Evolutionary conservation across 805 yeast species (phyloP), one percentile per base, ranked within the genome.

Genomic region (Ogataea paradorogensis): DNA sequence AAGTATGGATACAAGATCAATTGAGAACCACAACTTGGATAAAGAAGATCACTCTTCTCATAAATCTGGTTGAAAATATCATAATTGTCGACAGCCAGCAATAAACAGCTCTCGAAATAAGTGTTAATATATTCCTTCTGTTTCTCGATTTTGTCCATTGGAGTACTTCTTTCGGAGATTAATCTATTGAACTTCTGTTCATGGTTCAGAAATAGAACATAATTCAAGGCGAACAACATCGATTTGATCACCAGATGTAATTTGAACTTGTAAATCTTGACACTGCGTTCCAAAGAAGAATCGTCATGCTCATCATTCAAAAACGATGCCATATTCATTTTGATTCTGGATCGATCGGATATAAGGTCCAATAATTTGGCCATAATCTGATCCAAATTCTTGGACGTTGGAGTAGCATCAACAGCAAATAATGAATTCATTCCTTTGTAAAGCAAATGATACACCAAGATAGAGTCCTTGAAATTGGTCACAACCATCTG

Each of bases 191-290:
- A 56, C 41, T 65, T 65, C 38, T 59, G 64, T 34, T 65, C 70
- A 47, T 65, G 66, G 43, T 65, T 63, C 26, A 65, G 40, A 31
- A 65, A 60, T 32, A 65, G 45, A 22, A 76, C 67, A 51, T 77
- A 77, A 48, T 75, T 76, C 45, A 76, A 54, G 5, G 74, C 55
- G 46, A 74, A 77, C 14, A 73, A 57, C 53, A 76, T 53, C 64
- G 75, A 71, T 47, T 78, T 69, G 22, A 74, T 57, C 18, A 61
- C 46, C 28, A 65, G 45, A 40, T 56, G 60, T 32, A 62, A 41
- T 36, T 64, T 59, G 34, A 64, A 52, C 42, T 56, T 57, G 48
- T 52, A 54, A 30, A 64, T 52, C 29, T 57, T 55, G 15, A 54
- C 53, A 27, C 47, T 44, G 15, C 48, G 48, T 11, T 58, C 60